Evolutionary conservation across 2,329 filamentous ascomycete genomes (phyloP).

Genomic region (Exophiala dermatitidis): DNA sequence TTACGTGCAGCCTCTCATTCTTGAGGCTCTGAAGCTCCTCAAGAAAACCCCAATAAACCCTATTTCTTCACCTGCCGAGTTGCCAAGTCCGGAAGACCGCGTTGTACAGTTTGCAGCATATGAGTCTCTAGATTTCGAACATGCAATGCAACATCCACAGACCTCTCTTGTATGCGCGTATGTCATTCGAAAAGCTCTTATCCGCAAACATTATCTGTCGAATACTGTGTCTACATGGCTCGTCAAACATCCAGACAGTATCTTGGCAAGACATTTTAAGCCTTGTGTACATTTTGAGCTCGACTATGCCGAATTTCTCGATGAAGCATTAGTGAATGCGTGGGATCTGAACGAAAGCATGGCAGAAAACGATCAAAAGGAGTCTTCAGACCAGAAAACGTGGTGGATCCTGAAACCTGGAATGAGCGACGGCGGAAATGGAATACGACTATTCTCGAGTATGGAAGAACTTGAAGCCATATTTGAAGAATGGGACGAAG

Average conservation of each 20-base stretch:
- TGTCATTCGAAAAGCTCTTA: constrained; percentile 90
- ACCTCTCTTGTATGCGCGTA: constrained; percentile 77
- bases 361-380: constrained; percentile 54
- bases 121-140: constrained; percentile 78
- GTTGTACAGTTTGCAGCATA: constrained; percentile 79
- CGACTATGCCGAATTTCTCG: constrained; percentile 93
- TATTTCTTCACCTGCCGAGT: constrained; percentile 45
- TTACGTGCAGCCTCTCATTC: constrained; percentile 82
- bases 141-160: constrained; percentile 54
- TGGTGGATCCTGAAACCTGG: constrained; percentile 99
- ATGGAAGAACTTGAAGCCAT: constrained; percentile 77
- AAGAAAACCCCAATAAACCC: constrained; percentile 50
- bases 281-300: constrained; percentile 81
- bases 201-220: constrained; percentile 89
- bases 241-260: constrained; percentile 68
- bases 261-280: constrained; percentile 64
- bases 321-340: constrained; percentile 83
- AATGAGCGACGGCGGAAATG: constrained; percentile 94
- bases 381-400: constrained; percentile 46
- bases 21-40: constrained; percentile 62
- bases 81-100: constrained; percentile 42
- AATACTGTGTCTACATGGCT: constrained; percentile 79
- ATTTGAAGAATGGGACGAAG: constrained; percentile 84
- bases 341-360: constrained; percentile 79
- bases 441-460: constrained; percentile 79